Evolutionary conservation across 768 basidiomycete genomes (phyloP), one percentile per base, ranked within the genome.

Genomic region (Cystofilobasidium bisporidii): DNA sequence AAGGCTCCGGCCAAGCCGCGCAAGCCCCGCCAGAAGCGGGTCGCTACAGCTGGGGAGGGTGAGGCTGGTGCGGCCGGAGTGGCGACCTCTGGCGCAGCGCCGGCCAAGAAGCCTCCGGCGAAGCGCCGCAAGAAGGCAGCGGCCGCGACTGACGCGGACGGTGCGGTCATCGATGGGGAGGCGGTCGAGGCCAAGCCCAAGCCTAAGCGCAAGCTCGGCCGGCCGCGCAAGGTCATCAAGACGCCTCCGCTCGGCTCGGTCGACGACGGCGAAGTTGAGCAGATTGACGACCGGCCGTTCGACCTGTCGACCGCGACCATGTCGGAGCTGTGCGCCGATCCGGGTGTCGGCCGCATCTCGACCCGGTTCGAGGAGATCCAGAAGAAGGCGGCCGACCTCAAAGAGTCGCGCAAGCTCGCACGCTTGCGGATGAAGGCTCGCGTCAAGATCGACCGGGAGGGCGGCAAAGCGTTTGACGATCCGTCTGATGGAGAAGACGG

Each of bases 331-430:
- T 91, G 89, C 74, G 82, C 80, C 38, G 89, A 91, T 72, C 86
- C 82, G 0, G 88, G 88, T 14, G 84, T 85, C 71, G 89, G 89
- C 9, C 83, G 89, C 47, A 80, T 90, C 59, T 89, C 87, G 73
- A 85, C 83, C 72, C 89, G 87, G 75, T 88, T 87, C 0, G 79
- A 81, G 12, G 85, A 87, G 72, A 85, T 91, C 62, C 79, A 85
- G 69, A 57, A 65, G 26, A 62, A 64, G 36, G 65, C 68, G 43
- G 43, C 50, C 22, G 69, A 64, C 40, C 56, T 70, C 43, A 69
- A 69, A 65, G 64, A 63, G 38, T 53, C 57, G 20, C 56, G 65
- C 28, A 45, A 66, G 48, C 82, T 76, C 61, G 88, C 88, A 61
- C 86, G 89, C 71, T 80, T 83, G 50, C 81, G 82, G 10, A 88